phyloP scores from a whole-genome alignment of 345 rosid species.

The Moricandia arvensis region DNA sequence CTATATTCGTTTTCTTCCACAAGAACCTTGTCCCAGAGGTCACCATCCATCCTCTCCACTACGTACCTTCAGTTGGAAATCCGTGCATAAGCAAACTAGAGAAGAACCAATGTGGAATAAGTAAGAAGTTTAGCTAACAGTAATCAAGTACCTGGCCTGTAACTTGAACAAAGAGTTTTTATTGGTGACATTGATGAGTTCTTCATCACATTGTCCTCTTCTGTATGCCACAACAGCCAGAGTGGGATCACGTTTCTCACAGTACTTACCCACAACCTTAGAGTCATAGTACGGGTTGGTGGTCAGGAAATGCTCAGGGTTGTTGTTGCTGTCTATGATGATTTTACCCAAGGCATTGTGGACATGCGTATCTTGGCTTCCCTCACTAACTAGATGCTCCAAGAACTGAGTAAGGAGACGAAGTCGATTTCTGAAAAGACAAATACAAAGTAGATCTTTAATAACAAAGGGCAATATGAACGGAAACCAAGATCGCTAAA shows the following conservation, averaged over 20 bases:
- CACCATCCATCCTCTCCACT: too few relatives aligned
- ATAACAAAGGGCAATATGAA: conserved; percentile 8
- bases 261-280: conserved; percentile 96
- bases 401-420: conserved; percentile 98
- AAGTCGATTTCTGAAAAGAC: conserved; percentile 82
- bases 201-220: conserved; percentile 97
- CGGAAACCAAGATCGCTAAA: conserved; percentile 3
- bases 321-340: conserved; percentile 96
- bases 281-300: conserved; percentile 99
- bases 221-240: conserved; percentile 22
- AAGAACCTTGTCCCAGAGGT: conserved; percentile 63
- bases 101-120: conserved; percentile 15
- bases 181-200: conserved; percentile 50
- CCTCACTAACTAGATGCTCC: conserved; percentile 99
- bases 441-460: conserved; percentile 25
- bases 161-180: too few relatives aligned
- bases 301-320: conserved; percentile 98
- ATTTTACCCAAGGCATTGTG: conserved; percentile 99
- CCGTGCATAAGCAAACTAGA: conserved; percentile 30
- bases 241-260: conserved; percentile 42
- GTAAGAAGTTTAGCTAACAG: conserved; percentile 16
- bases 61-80: conserved; percentile 54
- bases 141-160: conserved; percentile 84
- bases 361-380: conserved; percentile 99
- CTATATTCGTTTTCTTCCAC: conserved; percentile 82